Evolutionary conservation across 805 yeast species (phyloP), one percentile per base, ranked within the genome.

Genomic region (Teunomyces gatunensis): DNA sequence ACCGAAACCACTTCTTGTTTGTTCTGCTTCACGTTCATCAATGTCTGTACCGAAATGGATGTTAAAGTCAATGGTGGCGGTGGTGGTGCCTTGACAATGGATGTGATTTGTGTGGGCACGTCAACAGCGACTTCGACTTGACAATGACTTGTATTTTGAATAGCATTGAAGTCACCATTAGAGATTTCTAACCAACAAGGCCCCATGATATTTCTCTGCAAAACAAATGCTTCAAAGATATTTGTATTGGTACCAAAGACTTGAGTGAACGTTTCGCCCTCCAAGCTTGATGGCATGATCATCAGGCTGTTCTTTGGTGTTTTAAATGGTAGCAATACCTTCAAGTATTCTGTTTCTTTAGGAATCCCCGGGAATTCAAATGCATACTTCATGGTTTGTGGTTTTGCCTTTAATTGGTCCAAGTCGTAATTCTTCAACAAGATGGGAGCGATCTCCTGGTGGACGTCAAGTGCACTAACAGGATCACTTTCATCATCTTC

Each of bases 131-230:
- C 80, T 58, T 89, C 96, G n/a, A 87, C 75, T 47, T 80, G 79
- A 67, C 96, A 88, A 68, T 91, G 92, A 0, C 96, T 84, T 2
- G 87, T 76, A 58, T 83, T 85, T 45, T 75, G 77, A 35, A 84
- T 64, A 0, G 80, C 64, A 20, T 64, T 61, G 55, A 87, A 85
- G 51, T 84, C 83, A 42, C 84, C 85, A 44, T 79, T 76, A 37
- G 76, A 72, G 45, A 94, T 74, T 42, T 86, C 86, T 45, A 94
- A 71, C 99, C 99, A 94, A 64, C 98, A 90, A 3, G 99, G 99
- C 7, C 99, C 99, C 97, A 89, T 91, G 39, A 94, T 77, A 55
- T 85, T 84, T 56, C 87, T 77, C 63, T 85, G 89, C 21, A 91
- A 58, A 9, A 89, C 94, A 65, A 94, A 89, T 10, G 88, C 77